phyloP scores from a whole-genome alignment of 192 early-diverging fungal genomes.

The Diversispora eburnea region DNA sequence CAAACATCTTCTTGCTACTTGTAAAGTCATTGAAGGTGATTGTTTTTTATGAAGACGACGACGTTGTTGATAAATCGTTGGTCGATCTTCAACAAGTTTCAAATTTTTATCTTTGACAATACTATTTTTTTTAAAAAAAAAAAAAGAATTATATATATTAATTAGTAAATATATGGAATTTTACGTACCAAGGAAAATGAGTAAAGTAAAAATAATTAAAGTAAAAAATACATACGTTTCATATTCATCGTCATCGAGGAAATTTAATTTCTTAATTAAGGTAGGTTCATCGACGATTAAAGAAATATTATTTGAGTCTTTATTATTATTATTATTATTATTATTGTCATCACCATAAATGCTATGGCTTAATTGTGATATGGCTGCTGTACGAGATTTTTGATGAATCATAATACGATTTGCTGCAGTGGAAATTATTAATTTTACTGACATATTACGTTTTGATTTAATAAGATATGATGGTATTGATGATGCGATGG shows the following conservation, averaged over 20 bases:
- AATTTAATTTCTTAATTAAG: neutral
- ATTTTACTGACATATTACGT: neutral
- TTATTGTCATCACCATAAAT: too few relatives aligned
- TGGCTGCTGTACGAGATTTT: neutral
- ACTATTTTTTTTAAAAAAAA: neutral
- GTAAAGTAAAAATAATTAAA: too few relatives aligned
- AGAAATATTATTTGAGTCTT: neutral
- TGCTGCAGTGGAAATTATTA: neutral
- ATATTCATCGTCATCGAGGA: neutral
- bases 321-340: too few relatives aligned
- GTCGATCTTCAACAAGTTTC: neutral
- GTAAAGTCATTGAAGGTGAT: neutral
- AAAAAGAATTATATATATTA: neutral
- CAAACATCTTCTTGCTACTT: neutral
- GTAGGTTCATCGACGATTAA: neutral
- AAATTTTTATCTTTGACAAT: neutral
- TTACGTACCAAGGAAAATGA: too few relatives aligned
- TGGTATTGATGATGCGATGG: neutral
- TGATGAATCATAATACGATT: neutral
- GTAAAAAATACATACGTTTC: neutral
- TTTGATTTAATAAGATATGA: neutral
- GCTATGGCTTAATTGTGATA: too few relatives aligned
- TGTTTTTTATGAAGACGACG: neutral
- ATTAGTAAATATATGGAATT: too few relatives aligned
- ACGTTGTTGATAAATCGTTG: neutral